Evolutionary conservation across 2,329 filamentous ascomycete species (phyloP), one percentile per base, ranked within the genome.

Genomic region (Aspergillus intermedius): DNA sequence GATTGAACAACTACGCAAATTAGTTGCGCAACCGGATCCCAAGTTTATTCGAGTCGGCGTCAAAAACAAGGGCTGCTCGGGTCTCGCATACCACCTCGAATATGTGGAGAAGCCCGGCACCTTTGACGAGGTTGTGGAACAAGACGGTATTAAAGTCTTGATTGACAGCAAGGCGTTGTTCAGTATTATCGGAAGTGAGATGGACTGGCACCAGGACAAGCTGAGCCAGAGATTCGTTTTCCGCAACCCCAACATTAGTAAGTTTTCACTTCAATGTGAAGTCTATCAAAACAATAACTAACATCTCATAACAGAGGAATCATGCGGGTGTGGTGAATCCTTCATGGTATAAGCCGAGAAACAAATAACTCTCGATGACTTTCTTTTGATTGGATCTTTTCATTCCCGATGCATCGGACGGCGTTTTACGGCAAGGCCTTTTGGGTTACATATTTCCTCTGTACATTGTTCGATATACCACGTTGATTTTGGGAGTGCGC

Each of bases 181-280:
- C 67, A 97, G 91, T 70, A 97, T 98, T 47, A 96, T 98, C 60
- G 93, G 93, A 4, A 95, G 87, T 64, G 91, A 97, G 73, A 98
- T 98, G 93, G 93, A 98, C 65, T 98, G 91, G 91, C 79, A 91
- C 9, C 91, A 97, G 72, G 93, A 97, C 61, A 95, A 95, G 74
- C 74, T 98, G 55, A 95, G 86, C 67, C 81, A 91, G 70, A 79
- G 88, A 56, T 98, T 98, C 69, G 84, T 95, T 45, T 98, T 98
- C 73, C 85, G 82, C 66, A 98, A 98, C 68, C 93, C 93, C 2
- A 98, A 98, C 64, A 97, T 97, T 66, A 98, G 91, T 95, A 75
- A 81, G 91, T 84, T 22, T 12, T 44, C 42, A 44, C 51, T 49
- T 39, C 23, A 15, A 13, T 22, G 13, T 21, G 25, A 25, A 15